Percentiles rank a stretch among this genome's conserved stretches.
phyloP scores from a whole-genome alignment of 805 yeast species.

The Sugiyamaella floridensis region DNA sequence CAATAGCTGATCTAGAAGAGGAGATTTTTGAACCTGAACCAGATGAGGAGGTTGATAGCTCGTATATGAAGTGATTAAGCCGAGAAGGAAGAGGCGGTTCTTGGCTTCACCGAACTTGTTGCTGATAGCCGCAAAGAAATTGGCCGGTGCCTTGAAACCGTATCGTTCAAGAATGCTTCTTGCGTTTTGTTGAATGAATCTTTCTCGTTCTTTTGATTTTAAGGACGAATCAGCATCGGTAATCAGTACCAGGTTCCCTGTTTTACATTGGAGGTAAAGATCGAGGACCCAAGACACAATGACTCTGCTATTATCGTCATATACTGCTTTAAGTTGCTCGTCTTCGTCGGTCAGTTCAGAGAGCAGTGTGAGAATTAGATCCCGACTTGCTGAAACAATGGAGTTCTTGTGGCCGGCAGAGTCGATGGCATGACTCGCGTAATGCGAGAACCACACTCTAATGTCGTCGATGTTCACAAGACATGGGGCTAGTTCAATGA shows the following conservation, averaged over 20 bases:
- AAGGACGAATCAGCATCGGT: neutral
- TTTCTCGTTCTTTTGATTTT: constrained; percentile 39
- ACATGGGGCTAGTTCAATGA: constrained; percentile 28
- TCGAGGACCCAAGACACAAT: constrained; percentile 23
- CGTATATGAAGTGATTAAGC: constrained; percentile 35
- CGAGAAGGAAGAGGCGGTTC: constrained; percentile 35
- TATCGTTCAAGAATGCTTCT: constrained; percentile 36
- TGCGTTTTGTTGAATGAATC: constrained; percentile 44
- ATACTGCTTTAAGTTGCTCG: constrained; percentile 12
- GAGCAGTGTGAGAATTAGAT: constrained; percentile 27
- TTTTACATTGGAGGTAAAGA: constrained; percentile 18
- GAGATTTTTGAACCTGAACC: constrained; percentile 31
- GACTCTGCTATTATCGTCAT: constrained; percentile 17
- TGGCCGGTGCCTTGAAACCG: constrained; percentile 35
- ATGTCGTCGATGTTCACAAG: constrained; percentile 28
- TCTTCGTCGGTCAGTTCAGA: constrained; percentile 21
- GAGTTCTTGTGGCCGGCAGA: constrained; percentile 47
- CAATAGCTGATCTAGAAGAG: constrained; percentile 35
- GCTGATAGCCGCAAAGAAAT: constrained; percentile 36
- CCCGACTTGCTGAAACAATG: constrained; percentile 31
- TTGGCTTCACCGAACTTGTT: constrained; percentile 30
- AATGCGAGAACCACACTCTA: constrained; percentile 43
- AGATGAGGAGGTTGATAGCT: constrained; percentile 29
- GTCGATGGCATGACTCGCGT: constrained; percentile 47
- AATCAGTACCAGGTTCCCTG: neutral